Percentiles rank a stretch among this genome's conserved stretches.
Conservation (phyloP, 2,329 filamentous ascomycete species). For the Magnaporthiopsis rhizophila region DNA sequence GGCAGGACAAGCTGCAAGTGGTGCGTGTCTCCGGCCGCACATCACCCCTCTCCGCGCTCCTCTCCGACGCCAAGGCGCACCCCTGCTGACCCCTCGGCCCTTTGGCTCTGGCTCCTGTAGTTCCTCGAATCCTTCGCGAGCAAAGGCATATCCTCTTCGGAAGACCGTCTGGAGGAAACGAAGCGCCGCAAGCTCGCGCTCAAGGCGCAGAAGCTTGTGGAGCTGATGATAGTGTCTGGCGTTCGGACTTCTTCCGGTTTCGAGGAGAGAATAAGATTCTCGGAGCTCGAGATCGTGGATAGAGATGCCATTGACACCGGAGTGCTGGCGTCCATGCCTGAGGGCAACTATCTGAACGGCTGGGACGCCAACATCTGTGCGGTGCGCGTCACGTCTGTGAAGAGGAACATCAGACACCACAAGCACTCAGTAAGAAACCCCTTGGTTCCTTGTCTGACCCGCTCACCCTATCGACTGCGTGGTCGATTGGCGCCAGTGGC, state of each 20-base stretch:
- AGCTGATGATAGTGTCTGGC: slow-evolving; percentile 99
- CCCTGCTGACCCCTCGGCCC: not conserved
- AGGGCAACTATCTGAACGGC: slow-evolving; percentile 86
- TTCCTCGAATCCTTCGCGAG: slow-evolving; percentile 96
- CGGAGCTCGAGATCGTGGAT: slow-evolving; percentile 94
- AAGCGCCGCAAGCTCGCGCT: slow-evolving; percentile 86
- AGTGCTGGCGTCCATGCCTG: slow-evolving; percentile 75
- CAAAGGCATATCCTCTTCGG: slow-evolving; percentile 94
- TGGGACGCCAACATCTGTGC: slow-evolving; percentile 97
- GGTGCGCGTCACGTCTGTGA: slow-evolving; percentile 71
- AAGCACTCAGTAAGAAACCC: slow-evolving; percentile 67
- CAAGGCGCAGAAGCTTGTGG: slow-evolving; percentile 92
- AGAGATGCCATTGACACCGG: slow-evolving; percentile 87
- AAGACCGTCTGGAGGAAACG: slow-evolving; percentile 91
- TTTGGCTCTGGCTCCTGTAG: slow-evolving; percentile 31
- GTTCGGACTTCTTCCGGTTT: slow-evolving; percentile 94
- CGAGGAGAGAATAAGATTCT: slow-evolving; percentile 93
- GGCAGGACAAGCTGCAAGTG: slow-evolving; percentile 95
- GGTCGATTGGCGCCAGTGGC: not conserved
- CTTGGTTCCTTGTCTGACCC: not conserved
- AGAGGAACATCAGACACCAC: slow-evolving; percentile 82
- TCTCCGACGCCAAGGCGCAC: not conserved
- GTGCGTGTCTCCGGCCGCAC: slow-evolving; percentile 42
- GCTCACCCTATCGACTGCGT: not conserved
- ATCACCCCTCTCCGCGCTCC: not conserved